A percentile compares a stretch with the other conserved stretches of the same genome.
Conservation (phyloP, 2,329 filamentous ascomycete genomes). For the Penicillium olsonii region DNA sequence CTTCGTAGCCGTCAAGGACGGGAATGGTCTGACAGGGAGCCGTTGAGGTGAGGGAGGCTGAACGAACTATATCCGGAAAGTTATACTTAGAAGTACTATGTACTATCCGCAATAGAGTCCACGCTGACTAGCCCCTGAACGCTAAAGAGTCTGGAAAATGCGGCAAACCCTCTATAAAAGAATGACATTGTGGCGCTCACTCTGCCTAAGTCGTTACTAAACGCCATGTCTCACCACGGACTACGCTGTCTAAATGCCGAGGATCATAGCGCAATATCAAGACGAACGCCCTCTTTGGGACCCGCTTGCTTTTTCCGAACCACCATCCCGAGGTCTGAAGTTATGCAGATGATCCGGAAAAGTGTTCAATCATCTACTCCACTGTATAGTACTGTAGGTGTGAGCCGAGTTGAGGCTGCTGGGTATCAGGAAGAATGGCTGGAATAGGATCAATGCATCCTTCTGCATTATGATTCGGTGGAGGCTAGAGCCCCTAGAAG, state of each 20-base stretch:
- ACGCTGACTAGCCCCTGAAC: conserved; percentile 10
- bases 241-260: not conserved
- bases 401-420: too few species aligned
- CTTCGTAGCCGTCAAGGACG: not conserved
- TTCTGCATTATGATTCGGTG: conserved; percentile 6
- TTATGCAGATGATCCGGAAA: too few species aligned
- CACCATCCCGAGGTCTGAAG: too few species aligned
- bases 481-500: conserved; percentile 3
- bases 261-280: not conserved
- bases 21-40: not conserved
- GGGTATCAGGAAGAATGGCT: too few species aligned
- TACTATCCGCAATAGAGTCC: too few species aligned
- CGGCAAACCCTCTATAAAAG: not conserved
- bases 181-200: conserved; percentile 10
- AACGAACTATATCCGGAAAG: too few species aligned
- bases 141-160: not conserved
- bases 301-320: not conserved
- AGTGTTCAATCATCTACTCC: too few species aligned
- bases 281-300: not conserved
- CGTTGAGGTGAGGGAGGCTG: too few species aligned
- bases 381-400: too few species aligned
- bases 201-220: not conserved
- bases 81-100: too few species aligned
- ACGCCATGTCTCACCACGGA: conserved; percentile 19
- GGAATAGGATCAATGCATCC: too few species aligned